These are phyloP conservation scores for Komagataella populi DNA, from an alignment of 805 yeast species.

Conservation along the genomic window DNA sequence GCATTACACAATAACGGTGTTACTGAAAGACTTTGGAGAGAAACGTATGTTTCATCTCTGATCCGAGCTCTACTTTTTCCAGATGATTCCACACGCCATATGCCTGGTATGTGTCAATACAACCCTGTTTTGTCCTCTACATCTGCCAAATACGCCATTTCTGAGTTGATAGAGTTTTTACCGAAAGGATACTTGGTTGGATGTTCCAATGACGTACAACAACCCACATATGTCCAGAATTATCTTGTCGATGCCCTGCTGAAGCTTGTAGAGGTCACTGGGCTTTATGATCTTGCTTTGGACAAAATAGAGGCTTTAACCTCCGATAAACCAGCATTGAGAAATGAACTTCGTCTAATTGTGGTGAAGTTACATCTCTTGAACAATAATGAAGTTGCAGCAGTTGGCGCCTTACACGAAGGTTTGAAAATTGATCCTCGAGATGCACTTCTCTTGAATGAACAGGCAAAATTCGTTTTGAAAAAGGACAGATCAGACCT, in stretches of 20 bases:
- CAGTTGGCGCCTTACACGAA: slow-evolving; percentile 28
- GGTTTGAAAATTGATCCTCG: slow-evolving; percentile 30
- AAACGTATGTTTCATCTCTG: slow-evolving; percentile 42
- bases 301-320: slow-evolving; percentile 17
- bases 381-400: slow-evolving; percentile 31
- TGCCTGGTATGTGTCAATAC: slow-evolving; percentile 45
- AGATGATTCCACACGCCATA: slow-evolving; percentile 37
- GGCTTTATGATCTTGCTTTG: slow-evolving; percentile 24
- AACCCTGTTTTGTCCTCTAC: slow-evolving; percentile 23
- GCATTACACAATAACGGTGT: slow-evolving; percentile 34
- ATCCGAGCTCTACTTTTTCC: slow-evolving; percentile 40
- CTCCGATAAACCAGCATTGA: slow-evolving; percentile 4
- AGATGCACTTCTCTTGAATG: slow-evolving; percentile 40
- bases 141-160: slow-evolving; percentile 22
- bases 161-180: slow-evolving; percentile 26
- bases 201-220: slow-evolving; percentile 17
- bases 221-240: slow-evolving; percentile 29
- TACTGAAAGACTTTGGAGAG: slow-evolving; percentile 51
- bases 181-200: slow-evolving; percentile 37
- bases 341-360: slow-evolving; percentile 17
- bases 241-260: slow-evolving; percentile 36
- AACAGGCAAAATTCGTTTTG: slow-evolving; percentile 53
- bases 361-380: slow-evolving; percentile 25
- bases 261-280: slow-evolving; percentile 24
- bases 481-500: slow-evolving; percentile 34